A percentile compares a stretch with the other conserved stretches of the same genome.
phyloP scores from a whole-genome alignment of 73 alveolate species.

The Paramecium sexaurelia region DNA sequence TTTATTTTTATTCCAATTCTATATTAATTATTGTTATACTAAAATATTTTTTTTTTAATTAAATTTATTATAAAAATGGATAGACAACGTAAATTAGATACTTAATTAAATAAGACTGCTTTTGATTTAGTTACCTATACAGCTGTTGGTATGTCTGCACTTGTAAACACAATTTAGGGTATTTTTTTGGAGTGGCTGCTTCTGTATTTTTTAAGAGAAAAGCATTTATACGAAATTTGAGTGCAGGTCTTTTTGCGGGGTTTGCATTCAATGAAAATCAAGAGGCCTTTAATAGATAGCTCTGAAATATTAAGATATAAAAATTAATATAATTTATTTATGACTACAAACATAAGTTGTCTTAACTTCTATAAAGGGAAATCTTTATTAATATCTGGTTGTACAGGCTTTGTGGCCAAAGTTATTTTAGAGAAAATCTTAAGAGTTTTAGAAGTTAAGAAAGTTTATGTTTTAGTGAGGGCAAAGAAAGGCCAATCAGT shows the following conservation, averaged over 20 bases:
- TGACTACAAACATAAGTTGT: slow-evolving; percentile 47
- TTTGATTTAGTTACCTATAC: not conserved
- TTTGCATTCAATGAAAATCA: slow-evolving; percentile 7
- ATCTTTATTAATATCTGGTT: slow-evolving; percentile 58
- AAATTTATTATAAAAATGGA: not conserved
- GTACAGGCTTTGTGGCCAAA: slow-evolving; percentile 86
- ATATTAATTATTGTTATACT: not conserved
- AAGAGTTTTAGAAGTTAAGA: slow-evolving; percentile 74
- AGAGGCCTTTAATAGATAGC: slow-evolving; percentile 9
- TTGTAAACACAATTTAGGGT: not conserved
- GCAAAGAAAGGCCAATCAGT: slow-evolving; percentile 70
- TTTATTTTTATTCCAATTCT: not conserved
- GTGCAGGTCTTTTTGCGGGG: slow-evolving; percentile 44
- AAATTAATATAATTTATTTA: not conserved
- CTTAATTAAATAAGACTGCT: slow-evolving; percentile 4
- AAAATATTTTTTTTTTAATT: not conserved
- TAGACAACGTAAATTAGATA: slow-evolving; percentile 7
- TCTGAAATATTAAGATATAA: not conserved
- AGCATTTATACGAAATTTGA: not conserved
- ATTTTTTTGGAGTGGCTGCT: not conserved
- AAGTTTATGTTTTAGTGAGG: slow-evolving; percentile 73
- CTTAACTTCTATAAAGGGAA: slow-evolving; percentile 55
- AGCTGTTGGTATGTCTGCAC: not conserved
- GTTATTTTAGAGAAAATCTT: slow-evolving; percentile 80
- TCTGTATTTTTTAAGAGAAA: slow-evolving; percentile 22